phyloP scores from a whole-genome alignment of 306 rosid genomes.

The Vachellia pachyceras region DNA sequence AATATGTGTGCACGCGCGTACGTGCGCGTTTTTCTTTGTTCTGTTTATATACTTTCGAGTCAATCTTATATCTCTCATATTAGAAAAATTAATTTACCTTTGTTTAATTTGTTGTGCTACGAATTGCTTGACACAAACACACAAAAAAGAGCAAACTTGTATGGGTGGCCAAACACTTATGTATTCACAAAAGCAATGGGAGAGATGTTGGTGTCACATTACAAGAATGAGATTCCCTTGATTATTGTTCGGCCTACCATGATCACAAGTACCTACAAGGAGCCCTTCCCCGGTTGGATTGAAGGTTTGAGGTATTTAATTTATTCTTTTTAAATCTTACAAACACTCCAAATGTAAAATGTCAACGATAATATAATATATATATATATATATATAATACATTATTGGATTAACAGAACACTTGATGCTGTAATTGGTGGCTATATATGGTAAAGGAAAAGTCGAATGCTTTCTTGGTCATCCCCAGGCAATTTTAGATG shows the following conservation, averaged over 20 bases:
- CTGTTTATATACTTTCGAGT: too few relatives aligned
- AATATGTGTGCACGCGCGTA: too few relatives aligned
- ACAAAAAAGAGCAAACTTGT: constrained; percentile 42
- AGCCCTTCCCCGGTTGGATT: constrained; percentile 61
- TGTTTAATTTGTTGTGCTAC: too few relatives aligned
- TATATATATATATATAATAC: too few relatives aligned
- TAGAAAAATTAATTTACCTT: too few relatives aligned
- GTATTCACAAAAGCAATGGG: constrained; percentile 55
- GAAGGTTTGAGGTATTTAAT: constrained; percentile 44
- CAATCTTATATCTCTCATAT: too few relatives aligned
- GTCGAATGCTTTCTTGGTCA: background rate
- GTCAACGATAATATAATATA: background rate
- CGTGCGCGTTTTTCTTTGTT: too few relatives aligned
- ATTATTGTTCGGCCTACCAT: constrained; percentile 40
- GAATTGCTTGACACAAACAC: background rate
- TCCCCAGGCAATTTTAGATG: background rate
- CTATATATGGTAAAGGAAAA: background rate
- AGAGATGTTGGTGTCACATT: constrained; percentile 37
- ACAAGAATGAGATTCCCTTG: constrained; percentile 9
- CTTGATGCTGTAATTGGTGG: background rate
- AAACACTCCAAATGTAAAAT: too few relatives aligned
- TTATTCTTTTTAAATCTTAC: background rate
- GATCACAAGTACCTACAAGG: constrained; percentile 33
- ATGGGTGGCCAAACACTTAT: constrained; percentile 57
- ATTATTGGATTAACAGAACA: background rate